phyloP scores from a whole-genome alignment of 768 basidiomycete species.

The Boletus rufocinnamomeus region DNA sequence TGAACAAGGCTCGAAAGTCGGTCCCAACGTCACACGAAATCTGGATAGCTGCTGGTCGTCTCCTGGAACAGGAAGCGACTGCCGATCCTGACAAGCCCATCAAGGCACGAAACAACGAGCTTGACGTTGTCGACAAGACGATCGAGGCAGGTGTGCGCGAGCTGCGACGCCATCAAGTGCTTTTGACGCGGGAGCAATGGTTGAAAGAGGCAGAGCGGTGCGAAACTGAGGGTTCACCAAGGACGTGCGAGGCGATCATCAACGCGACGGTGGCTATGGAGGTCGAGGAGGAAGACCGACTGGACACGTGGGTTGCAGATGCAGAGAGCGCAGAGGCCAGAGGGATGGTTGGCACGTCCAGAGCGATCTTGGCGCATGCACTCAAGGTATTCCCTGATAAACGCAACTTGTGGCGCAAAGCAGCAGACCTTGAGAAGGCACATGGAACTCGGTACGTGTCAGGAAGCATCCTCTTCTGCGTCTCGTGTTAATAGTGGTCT shows the following conservation, averaged over 20 bases:
- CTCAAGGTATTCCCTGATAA: slow-evolving; percentile 89
- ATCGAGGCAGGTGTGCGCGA: slow-evolving; percentile 83
- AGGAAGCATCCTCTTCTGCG: background rate
- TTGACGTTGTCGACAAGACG: slow-evolving; percentile 80
- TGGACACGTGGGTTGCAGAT: slow-evolving; percentile 90
- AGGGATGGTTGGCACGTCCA: slow-evolving; percentile 77
- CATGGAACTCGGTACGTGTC: slow-evolving; percentile 75
- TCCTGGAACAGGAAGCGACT: slow-evolving; percentile 83
- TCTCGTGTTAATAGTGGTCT: slow-evolving; percentile 7
- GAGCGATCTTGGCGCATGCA: slow-evolving; percentile 89
- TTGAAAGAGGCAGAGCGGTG: slow-evolving; percentile 92
- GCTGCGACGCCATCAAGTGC: slow-evolving; percentile 79
- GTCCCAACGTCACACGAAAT: slow-evolving; percentile 98
- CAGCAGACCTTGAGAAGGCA: slow-evolving; percentile 90
- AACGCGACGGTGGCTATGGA: slow-evolving; percentile 94
- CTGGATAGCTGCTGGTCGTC: slow-evolving; percentile 94
- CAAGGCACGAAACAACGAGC: slow-evolving; percentile 60
- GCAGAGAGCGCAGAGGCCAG: slow-evolving; percentile 78
- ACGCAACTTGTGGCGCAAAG: slow-evolving; percentile 83
- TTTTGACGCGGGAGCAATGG: slow-evolving; percentile 92
- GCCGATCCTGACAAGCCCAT: slow-evolving; percentile 46
- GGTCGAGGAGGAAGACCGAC: slow-evolving; percentile 90
- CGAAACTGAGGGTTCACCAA: slow-evolving; percentile 78
- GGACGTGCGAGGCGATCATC: slow-evolving; percentile 92
- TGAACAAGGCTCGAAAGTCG: slow-evolving; percentile 93